These are phyloP conservation scores for Kalmusia sp. DNA, from an alignment of 2,329 filamentous ascomycete species.

Conservation along the genomic window DNA sequence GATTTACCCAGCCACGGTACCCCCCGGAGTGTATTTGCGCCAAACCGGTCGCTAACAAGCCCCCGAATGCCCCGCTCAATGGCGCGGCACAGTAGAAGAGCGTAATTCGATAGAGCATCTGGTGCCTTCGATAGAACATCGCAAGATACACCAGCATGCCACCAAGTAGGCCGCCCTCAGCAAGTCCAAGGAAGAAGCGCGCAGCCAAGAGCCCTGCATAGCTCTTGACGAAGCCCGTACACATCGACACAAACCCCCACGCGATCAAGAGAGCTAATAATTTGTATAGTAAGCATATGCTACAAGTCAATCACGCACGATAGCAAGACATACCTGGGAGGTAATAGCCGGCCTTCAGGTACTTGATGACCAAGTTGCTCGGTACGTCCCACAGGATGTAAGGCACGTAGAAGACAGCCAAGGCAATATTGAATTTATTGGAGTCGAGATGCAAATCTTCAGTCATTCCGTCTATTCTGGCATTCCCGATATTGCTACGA, in stretches of 20 bases:
- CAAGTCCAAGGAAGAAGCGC: slow-evolving; percentile 50
- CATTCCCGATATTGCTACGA: slow-evolving; percentile 51
- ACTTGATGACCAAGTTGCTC: slow-evolving; percentile 50
- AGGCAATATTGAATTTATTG: slow-evolving; percentile 52
- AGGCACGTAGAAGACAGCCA: slow-evolving; percentile 54
- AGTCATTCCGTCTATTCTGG: slow-evolving; percentile 51
- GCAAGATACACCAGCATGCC: slow-evolving; percentile 52
- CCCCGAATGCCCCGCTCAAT: slow-evolving; percentile 51
- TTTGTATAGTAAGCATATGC: no score
- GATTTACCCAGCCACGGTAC: slow-evolving; percentile 47
- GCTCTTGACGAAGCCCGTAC: slow-evolving; percentile 51
- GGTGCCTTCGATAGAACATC: slow-evolving; percentile 52
- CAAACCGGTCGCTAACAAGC: slow-evolving; percentile 51
- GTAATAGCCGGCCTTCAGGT: slow-evolving; percentile 50
- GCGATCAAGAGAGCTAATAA: slow-evolving; percentile 38
- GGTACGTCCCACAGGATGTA: slow-evolving; percentile 53
- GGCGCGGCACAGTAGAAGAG: slow-evolving; percentile 49
- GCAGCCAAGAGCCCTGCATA: slow-evolving; percentile 51
- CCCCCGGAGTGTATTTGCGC: slow-evolving; percentile 46
- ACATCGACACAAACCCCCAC: slow-evolving; percentile 50
- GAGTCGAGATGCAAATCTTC: slow-evolving; percentile 49
- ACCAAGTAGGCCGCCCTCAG: slow-evolving; percentile 51
- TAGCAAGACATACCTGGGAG: slow-evolving; percentile 32
- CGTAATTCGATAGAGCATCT: slow-evolving; percentile 50
- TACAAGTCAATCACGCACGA: neutral